phyloP scores from a whole-genome alignment of 73 alveolate genomes.

The Paramecium sonneborni region DNA sequence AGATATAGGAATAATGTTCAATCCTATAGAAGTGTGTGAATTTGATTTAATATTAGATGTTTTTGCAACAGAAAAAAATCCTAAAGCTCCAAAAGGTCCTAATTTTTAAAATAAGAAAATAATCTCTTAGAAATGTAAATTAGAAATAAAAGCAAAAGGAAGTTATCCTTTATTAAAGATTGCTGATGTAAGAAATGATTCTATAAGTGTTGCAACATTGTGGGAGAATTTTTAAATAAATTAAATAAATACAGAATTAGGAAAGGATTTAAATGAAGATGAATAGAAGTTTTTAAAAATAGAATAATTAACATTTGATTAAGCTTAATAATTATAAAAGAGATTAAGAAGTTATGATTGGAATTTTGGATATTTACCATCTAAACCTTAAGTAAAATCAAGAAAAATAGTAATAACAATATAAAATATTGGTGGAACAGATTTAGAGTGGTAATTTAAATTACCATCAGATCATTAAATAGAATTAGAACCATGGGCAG shows the following conservation, averaged over 20 bases:
- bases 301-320: slow-evolving; percentile 68
- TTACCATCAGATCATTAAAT: slow-evolving; percentile 93
- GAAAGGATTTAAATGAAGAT: slow-evolving; percentile 86
- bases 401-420: slow-evolving; percentile 89
- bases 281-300: slow-evolving; percentile 86
- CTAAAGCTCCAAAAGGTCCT: slow-evolving; percentile 77
- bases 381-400: slow-evolving; percentile 81
- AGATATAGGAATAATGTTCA: slow-evolving; percentile 91
- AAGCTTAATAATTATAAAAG: slow-evolving; percentile 63
- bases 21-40: slow-evolving; percentile 90
- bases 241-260: slow-evolving; percentile 89
- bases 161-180: slow-evolving; percentile 96
- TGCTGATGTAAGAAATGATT: slow-evolving; percentile 94
- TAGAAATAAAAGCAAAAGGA: slow-evolving; percentile 94
- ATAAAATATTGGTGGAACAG: slow-evolving; percentile 98
- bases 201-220: slow-evolving; percentile 88
- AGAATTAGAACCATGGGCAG: slow-evolving; percentile 99
- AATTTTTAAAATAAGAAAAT: slow-evolving; percentile 74
- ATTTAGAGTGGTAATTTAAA: slow-evolving; percentile 93
- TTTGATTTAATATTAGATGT: slow-evolving; percentile 89
- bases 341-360: slow-evolving; percentile 82
- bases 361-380: slow-evolving; percentile 92
- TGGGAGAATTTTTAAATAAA: slow-evolving; percentile 96
- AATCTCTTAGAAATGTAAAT: slow-evolving; percentile 70
- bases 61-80: slow-evolving; percentile 89